phyloP scores from a whole-genome alignment of 208 protist genomes.

The Wallacemonas sp. region DNA sequence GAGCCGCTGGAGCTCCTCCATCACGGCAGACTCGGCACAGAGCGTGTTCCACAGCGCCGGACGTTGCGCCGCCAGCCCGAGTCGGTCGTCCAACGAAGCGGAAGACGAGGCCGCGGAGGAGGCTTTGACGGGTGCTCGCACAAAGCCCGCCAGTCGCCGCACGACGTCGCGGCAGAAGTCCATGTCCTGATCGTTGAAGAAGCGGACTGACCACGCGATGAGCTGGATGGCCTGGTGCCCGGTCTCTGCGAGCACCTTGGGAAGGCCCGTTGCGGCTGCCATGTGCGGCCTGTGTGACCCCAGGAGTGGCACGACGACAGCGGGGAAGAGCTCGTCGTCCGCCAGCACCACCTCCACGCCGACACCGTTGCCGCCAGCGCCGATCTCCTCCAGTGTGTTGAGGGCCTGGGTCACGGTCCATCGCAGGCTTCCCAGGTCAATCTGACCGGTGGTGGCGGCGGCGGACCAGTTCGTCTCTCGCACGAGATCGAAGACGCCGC shows the following conservation, averaged over 20 bases:
- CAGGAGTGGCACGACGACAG: slow-evolving; percentile 12
- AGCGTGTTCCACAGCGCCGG: slow-evolving; percentile 12
- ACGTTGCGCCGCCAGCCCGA: neutral
- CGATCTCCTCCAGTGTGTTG: slow-evolving; percentile 45
- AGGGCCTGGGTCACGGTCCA: slow-evolving; percentile 64
- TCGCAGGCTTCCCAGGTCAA: slow-evolving; percentile 49
- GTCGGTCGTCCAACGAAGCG: neutral
- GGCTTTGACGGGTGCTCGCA: neutral
- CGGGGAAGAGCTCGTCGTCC: slow-evolving; percentile 23
- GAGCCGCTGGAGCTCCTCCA: slow-evolving; percentile 4
- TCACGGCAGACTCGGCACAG: neutral
- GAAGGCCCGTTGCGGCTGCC: neutral
- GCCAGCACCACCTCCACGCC: slow-evolving; percentile 20
- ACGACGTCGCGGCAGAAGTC: slow-evolving; percentile 20
- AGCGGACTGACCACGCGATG: slow-evolving; percentile 16
- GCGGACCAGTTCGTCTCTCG: slow-evolving; percentile 27
- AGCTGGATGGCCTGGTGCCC: slow-evolving; percentile 17
- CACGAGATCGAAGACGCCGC: slow-evolving; percentile 43
- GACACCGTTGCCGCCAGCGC: neutral
- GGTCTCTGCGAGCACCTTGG: neutral
- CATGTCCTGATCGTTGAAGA: slow-evolving; percentile 18
- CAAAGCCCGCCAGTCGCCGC: neutral
- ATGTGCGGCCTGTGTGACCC: neutral
- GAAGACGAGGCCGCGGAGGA: neutral
- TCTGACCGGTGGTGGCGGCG: slow-evolving; percentile 10